These are phyloP conservation scores for Globisporangium carolinianum DNA, from an alignment of 352 stramenopile genomes.

Conservation along the genomic window DNA sequence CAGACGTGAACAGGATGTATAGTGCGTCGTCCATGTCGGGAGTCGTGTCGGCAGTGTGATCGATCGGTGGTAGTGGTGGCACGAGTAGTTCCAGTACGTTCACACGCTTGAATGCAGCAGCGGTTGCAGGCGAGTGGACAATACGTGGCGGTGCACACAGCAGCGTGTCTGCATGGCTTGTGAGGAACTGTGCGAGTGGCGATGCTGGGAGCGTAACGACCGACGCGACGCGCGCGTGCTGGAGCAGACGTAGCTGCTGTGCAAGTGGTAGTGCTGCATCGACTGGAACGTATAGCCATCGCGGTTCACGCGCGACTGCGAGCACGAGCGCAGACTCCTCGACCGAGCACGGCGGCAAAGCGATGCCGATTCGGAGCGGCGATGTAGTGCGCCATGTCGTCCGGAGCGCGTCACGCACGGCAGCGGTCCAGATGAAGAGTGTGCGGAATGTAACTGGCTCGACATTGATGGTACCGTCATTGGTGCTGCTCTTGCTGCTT, in stretches of 20 bases:
- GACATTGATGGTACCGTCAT: neutral
- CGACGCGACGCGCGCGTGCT: constrained; percentile 11
- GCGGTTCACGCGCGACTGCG: constrained; percentile 18
- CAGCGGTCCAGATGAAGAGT: neutral
- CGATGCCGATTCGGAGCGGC: constrained; percentile 28
- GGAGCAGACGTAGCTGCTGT: constrained; percentile 23
- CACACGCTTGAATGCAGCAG: constrained; percentile 14
- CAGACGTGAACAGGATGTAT: constrained; percentile 60
- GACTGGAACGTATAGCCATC: constrained; percentile 40
- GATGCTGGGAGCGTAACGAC: constrained; percentile 25
- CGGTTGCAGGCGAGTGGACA: neutral
- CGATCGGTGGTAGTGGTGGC: neutral
- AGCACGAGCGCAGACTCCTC: constrained; percentile 42
- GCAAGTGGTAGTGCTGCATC: constrained; percentile 24
- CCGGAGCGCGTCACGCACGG: neutral
- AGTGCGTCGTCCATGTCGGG: constrained; percentile 12
- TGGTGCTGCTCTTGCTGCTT: neutral
- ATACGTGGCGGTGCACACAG: neutral
- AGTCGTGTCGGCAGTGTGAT: too few relatives aligned
- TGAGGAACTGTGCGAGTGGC: constrained; percentile 17
- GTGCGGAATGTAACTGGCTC: neutral
- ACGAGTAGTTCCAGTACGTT: constrained; percentile 13
- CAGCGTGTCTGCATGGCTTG: neutral
- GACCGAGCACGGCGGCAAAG: constrained; percentile 30
- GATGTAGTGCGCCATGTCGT: neutral